Evolutionary conservation across 257 asterid species (phyloP), one percentile per base, ranked within the genome.

Genomic region (Salvia miltiorrhiza): DNA sequence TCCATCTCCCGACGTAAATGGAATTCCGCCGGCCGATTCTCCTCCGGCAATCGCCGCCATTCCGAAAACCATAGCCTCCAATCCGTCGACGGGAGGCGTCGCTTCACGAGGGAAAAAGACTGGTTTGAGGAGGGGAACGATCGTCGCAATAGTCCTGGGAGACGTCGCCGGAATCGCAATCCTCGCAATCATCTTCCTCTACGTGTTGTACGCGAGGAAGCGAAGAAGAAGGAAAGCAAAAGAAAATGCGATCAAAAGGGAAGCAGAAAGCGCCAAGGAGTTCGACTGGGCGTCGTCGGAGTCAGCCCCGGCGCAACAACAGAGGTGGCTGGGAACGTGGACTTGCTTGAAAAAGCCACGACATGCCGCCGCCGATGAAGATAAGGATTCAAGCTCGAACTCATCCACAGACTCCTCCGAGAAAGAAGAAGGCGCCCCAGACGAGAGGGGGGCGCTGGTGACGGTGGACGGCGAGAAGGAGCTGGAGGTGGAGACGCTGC

Each of bases 11-110:
- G 71, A 9, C 70, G 35, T 80, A 0, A 70, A 37, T 66, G 35
- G 81, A 0, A 76, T 63, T 1, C 82, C 87, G 6, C 43, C 13
- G 1, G 2, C 43, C 9, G 86, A 76, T 5, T 91, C 95, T 20
- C 94, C 97, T 0, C 93, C 97, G 4, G 99, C 99, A 28, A 87
- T 90, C 45, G 97, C 99, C 44, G 96, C 93, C 53, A 86, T 87
- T 9, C 98, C 99, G 0, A 81, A 90, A 24, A 73, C 92, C 12
- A 75, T 82, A 0, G 80, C 48, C 63, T 80, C 93, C 13, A 77
- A 56, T 65, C 88, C 92, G 0, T 79, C 64, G 0, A 58, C 54
- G 12, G 55, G 60, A 37, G 35, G 43, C 37, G 66, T 24, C 19
- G 9, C 73, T 81, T 0, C 74, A 55, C 35, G 35, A 11, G 59